Evolutionary conservation across 2,329 filamentous ascomycete species (phyloP).

Genomic region (Nigrospora oryzae): DNA sequence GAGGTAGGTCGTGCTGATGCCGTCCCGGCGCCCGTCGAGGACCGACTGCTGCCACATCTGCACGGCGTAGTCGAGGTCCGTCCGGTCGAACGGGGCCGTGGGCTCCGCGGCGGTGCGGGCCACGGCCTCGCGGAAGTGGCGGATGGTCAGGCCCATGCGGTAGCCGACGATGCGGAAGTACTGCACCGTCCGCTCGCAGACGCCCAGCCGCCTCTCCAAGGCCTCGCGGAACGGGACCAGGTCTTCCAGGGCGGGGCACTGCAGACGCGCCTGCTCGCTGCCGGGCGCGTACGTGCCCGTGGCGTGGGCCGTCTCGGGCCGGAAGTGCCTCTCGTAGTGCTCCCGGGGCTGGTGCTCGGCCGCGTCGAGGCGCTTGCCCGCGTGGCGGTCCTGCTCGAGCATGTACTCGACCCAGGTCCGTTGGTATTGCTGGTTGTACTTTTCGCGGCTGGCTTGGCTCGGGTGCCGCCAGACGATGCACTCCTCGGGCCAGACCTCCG

Average conservation of each 20-base stretch:
- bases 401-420: conserved; percentile 1
- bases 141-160: conserved; percentile 28
- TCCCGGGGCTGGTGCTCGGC: background rate
- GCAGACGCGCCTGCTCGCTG: conserved; percentile 4
- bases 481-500: conserved; percentile 18
- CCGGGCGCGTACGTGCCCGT: background rate
- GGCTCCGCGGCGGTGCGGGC: background rate
- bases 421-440: conserved; percentile 1
- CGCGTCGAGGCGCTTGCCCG: background rate
- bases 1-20: background rate
- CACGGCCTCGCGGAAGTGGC: conserved; percentile 12
- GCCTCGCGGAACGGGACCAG: conserved; percentile 13
- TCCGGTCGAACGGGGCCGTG: background rate
- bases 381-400: background rate
- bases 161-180: conserved; percentile 26
- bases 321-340: background rate
- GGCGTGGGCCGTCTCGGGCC: background rate
- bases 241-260: conserved; percentile 14
- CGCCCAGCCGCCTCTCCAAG: conserved; percentile 7
- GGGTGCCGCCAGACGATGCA: conserved; percentile 18
- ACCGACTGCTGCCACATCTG: background rate
- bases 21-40: no score
- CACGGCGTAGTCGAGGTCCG: background rate
- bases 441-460: background rate
- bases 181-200: conserved; percentile 14